phyloP scores from a whole-genome alignment of 495 filamentous ascomycete genomes.

The Tuber brumale region DNA sequence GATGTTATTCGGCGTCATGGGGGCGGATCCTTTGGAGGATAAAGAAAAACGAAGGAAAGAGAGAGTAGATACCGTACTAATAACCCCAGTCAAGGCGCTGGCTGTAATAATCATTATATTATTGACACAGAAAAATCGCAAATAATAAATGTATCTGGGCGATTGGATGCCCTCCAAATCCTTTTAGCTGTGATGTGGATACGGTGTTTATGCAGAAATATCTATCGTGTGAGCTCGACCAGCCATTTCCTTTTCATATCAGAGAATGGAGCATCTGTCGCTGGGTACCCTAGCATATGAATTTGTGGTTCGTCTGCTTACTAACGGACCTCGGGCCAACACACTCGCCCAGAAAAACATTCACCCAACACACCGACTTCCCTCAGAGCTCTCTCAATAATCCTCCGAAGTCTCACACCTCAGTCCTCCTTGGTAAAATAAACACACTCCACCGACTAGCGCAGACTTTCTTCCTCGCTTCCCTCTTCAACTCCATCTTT shows the following conservation, averaged over 20 bases:
- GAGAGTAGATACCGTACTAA: too few relatives aligned
- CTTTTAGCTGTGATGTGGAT: background rate
- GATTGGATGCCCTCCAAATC: background rate
- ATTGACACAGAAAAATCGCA: background rate
- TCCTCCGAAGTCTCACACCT: conserved; percentile 5
- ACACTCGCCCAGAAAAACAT: conserved; percentile 31
- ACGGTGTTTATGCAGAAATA: background rate
- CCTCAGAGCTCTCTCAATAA: conserved; percentile 16
- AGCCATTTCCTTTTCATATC: background rate
- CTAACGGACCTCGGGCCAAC: conserved; percentile 37
- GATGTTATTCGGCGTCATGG: background rate
- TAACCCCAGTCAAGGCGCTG: too few relatives aligned
- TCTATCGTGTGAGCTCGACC: background rate
- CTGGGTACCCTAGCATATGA: background rate
- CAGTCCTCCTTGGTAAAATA: background rate
- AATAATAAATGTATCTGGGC: background rate
- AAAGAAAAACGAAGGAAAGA: too few relatives aligned
- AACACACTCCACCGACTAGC: background rate
- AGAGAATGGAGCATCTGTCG: background rate
- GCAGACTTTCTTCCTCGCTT: background rate
- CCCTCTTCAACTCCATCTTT: conserved; percentile 5
- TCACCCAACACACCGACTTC: conserved; percentile 31
- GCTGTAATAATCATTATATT: too few relatives aligned
- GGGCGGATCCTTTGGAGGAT: background rate
- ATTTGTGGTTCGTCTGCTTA: conserved; percentile 19